Evolutionary conservation across 2,329 filamentous ascomycete species (phyloP), one percentile per base, ranked within the genome.

Genomic region (Fusarium multiceps): DNA sequence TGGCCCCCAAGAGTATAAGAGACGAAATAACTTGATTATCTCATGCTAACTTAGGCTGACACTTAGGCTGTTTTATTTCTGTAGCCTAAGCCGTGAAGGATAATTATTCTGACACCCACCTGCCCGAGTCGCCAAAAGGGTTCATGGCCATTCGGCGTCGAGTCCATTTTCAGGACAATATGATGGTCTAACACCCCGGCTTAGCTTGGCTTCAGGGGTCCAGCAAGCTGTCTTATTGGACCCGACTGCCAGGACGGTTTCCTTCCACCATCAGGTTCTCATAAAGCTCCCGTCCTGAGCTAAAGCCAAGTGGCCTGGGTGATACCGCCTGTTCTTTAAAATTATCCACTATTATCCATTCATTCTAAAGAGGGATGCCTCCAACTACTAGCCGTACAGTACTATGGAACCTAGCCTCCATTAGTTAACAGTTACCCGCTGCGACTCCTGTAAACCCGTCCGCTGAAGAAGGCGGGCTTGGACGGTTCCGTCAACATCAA

Each of bases 381-480:
- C 18, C 40, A 40, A 34, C 40, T 34, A 20, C n/a, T 13, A 55
- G 27, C 11, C 27, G 28, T 30, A 30, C 12, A 30, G 28, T 30
- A 30, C 28, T 30, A 30, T 30, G 28, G 28, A 30, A 37, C 34
- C 34, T 37, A 37, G 34, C 34, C 34, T 37, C 18, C 34, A 37
- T 37, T 37, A 37, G 34, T 37, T 37, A 37, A 37, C 34, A 37
- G 34, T 61, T 55, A 51, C 46, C 58, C 63, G 63, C 68, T 68
- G 28, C 68, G 37, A 69, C 67, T 70, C 67, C 67, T 68, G 67
- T 67, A 71, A 71, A 65, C 54, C 50, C 51, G 47, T 53, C 50
- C 48, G 43, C 66, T 60, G 48, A 50, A 64, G 58, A 63, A 59
- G 51, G 61, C 28, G 57, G 42, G 55, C 46, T 50, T 43, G 37